Base-by-base conservation (phyloP, 768 basidiomycete species). In the Termitomyces eurrhizus region DNA sequence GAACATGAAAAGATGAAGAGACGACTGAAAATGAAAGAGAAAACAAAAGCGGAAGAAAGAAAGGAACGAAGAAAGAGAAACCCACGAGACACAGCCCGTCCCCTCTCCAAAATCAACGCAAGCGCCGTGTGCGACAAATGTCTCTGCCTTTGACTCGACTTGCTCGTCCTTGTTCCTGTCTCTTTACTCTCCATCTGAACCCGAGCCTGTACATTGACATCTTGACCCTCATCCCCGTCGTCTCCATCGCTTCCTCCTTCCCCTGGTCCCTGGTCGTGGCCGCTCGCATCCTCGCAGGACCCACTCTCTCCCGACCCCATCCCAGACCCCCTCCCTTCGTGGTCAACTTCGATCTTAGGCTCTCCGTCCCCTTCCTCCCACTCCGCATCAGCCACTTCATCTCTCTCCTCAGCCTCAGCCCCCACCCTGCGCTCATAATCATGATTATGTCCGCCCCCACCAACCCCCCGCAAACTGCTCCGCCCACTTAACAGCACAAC, bases 41-140 rank as follows among this genome's bases (percentile, higher is more conserved):
- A 11, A 9, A 26, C 14, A 49, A 14, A 16, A 13, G 16, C 9
- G 12, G 16, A 56, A 14, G 18, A 56, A 56, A 14, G 29, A 13
- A 7, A 33, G n/a, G 18, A 32, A 32, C 16, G 13, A 45, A 49
- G 29, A 42, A 53, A 42, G 37, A 56, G 42, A 33, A 6, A 71
- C 77, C 48, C 58, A 77, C 88, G 82, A 26, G 83, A 85, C 56
- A 93, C 79, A 8, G 87, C 83, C 39, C 93, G 81, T 7, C 92
- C 93, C 42, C 93, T 83, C 73, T 94, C 92, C 41, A 95, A 78
- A 57, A 95, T 83, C 41, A 94, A 80, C 1, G 86, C 80, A 36
- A 95, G 79, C 6, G 90, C 88, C 3, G 87, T 80, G 71, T 95
- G 92, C 54, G 89, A 93, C 24, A 95, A 73, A 63, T 85, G 86